These are phyloP conservation scores for Tylopilus sp. DNA, from an alignment of 768 basidiomycete genomes.

Conservation along the genomic window DNA sequence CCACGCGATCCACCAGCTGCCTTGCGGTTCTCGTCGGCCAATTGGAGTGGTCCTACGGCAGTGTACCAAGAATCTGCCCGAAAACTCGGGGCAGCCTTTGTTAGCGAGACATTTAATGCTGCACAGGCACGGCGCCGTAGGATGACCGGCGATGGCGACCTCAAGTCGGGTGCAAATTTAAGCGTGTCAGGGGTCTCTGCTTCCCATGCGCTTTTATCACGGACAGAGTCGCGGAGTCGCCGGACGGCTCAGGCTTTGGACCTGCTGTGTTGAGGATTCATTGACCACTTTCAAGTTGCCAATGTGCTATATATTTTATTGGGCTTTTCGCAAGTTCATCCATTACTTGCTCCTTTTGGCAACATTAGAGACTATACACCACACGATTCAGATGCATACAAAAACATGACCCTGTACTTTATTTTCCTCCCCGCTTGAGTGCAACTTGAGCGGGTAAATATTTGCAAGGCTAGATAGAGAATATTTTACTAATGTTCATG, in stretches of 20 bases:
- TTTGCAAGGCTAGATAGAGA: too few species aligned
- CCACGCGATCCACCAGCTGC: not conserved
- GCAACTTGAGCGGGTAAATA: too few species aligned
- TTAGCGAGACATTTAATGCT: not conserved
- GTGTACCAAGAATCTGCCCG: not conserved
- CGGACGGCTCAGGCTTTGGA: not conserved
- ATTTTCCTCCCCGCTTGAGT: too few species aligned
- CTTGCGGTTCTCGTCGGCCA: not conserved
- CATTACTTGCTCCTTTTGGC: too few species aligned
- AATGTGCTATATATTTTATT: too few species aligned
- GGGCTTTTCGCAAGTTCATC: too few species aligned
- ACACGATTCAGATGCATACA: too few species aligned
- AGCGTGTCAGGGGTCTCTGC: not conserved
- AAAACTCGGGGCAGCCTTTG: not conserved
- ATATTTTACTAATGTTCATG: too few species aligned
- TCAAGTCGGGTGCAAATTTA: not conserved
- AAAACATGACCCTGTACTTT: too few species aligned
- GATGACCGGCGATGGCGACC: not conserved
- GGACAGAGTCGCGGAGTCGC: not conserved
- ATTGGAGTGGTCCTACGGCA: not conserved
- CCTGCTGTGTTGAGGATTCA: not conserved
- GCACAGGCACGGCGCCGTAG: not conserved
- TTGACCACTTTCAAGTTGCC: too few species aligned
- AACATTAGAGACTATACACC: too few species aligned
- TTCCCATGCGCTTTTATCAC: not conserved